Evolutionary conservation across 2,329 filamentous ascomycete species (phyloP), one percentile per base, ranked within the genome.

Genomic region (Trichophyton benhamiae): DNA sequence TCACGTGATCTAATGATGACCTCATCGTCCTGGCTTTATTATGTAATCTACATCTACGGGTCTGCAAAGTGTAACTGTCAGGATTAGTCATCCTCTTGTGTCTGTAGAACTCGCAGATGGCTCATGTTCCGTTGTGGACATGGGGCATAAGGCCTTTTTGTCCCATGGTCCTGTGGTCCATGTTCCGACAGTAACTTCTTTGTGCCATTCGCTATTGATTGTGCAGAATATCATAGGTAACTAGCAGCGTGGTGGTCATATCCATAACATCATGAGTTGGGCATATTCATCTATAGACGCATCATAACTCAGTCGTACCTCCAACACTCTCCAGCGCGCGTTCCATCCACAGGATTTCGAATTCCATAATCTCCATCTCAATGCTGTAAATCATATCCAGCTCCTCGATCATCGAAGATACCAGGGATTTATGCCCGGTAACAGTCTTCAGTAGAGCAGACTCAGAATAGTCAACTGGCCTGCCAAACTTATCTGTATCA

Each of bases 401-500:
- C 61, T 76, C 75, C 33, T 75, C 70, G 3, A 69, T 60, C 74
- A 76, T 75, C 25, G 71, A 65, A 27, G 64, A 65, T 30, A 72
- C 62, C 41, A 74, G 64, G 25, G 71, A 67, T 46, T 65, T 66
- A 36, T 75, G 66, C 9, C 68, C 66, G 44, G 59, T 66, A 7
- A 67, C 67, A 5, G 69, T 68, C 36, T 71, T 71, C 3, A 68
- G 61, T 11, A 76, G 66, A 3, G 74, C 72, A 27, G 73, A 74
- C 36, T 65, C 63, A 25, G 62, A 49, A 44, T 57, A 63, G 17
- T 58, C 57, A 17, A 55, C 49, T n/a, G 44, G 36, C 22, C 66
- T 60, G 22, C 66, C 61, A 4, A 69, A 58, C 11, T 65, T 61
- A 30, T 69, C 68, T 20, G 65, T 57, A n/a, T 67, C 66, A 1